A percentile compares a stretch with the other conserved stretches of the same genome.
phyloP scores from a whole-genome alignment of 805 yeast genomes.

The Cyberlindnera maclurae region DNA sequence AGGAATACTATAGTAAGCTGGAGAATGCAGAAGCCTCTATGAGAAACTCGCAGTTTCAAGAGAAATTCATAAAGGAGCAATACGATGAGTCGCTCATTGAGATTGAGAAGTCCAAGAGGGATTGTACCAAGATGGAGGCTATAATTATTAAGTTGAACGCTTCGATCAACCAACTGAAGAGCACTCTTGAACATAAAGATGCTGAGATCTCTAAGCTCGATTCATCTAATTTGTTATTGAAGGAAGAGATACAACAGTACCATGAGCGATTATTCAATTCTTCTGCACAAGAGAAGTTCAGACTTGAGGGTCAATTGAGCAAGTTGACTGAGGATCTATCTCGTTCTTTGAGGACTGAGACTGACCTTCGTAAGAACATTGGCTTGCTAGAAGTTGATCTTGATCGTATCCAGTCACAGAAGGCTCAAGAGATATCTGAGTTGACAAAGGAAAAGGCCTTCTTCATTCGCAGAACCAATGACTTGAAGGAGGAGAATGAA shows the following conservation, averaged over 20 bases:
- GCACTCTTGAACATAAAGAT: slow-evolving; percentile 47
- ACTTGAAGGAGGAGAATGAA: slow-evolving; percentile 38
- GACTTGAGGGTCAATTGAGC: slow-evolving; percentile 43
- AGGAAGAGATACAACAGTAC: slow-evolving; percentile 49
- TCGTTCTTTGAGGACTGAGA: slow-evolving; percentile 54
- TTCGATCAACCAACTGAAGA: slow-evolving; percentile 45
- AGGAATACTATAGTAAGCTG: slow-evolving; percentile 62
- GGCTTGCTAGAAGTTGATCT: slow-evolving; percentile 54
- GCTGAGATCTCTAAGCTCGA: slow-evolving; percentile 46
- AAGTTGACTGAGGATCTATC: slow-evolving; percentile 46
- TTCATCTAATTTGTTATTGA: slow-evolving; percentile 41
- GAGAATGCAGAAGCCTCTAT: slow-evolving; percentile 76
- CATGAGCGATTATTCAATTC: slow-evolving; percentile 37
- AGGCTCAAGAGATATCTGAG: slow-evolving; percentile 30
- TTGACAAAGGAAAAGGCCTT: slow-evolving; percentile 36
- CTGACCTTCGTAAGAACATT: slow-evolving; percentile 55
- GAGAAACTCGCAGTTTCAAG: slow-evolving; percentile 54
- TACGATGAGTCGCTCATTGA: slow-evolving; percentile 42
- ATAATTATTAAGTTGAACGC: slow-evolving; percentile 45
- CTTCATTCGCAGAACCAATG: slow-evolving; percentile 32
- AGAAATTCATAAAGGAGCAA: slow-evolving; percentile 45
- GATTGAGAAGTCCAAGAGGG: slow-evolving; percentile 42
- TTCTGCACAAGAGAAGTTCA: slow-evolving; percentile 33
- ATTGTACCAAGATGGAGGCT: slow-evolving; percentile 46
- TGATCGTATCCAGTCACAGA: slow-evolving; percentile 42